phyloP scores from a whole-genome alignment of 768 basidiomycete genomes.

The Glaciozyma antarctica region DNA sequence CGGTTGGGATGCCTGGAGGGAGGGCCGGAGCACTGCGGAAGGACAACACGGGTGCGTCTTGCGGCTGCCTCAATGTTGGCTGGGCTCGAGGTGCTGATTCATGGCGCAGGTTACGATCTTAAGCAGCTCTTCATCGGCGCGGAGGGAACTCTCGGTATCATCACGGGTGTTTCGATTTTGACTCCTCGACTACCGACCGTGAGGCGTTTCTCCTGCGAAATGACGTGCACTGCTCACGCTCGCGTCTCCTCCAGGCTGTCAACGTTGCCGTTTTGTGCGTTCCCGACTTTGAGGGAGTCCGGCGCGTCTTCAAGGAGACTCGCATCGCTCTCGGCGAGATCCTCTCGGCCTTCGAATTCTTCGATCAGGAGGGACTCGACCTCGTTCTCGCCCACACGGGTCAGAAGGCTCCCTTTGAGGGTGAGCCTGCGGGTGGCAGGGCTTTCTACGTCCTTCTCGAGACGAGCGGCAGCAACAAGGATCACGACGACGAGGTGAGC shows the following conservation, averaged over 20 bases:
- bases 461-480: conserved; percentile 82
- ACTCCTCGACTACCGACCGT: conserved; percentile 61
- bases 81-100: background rate
- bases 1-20: conserved; percentile 61
- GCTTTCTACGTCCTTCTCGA: conserved; percentile 84
- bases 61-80: background rate
- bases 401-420: conserved; percentile 61
- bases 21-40: conserved; percentile 54
- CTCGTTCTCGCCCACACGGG: conserved; percentile 55
- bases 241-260: conserved; percentile 47
- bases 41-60: conserved; percentile 78
- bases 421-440: conserved; percentile 64
- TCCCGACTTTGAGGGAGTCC: conserved; percentile 74
- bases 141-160: conserved; percentile 89
- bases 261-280: conserved; percentile 88
- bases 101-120: conserved; percentile 71
- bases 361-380: conserved; percentile 76
- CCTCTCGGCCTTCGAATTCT: conserved; percentile 92
- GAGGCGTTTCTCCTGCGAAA: conserved; percentile 3
- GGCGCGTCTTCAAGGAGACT: conserved; percentile 70
- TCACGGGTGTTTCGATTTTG: conserved; percentile 90
- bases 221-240: background rate
- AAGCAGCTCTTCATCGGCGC: conserved; percentile 98
- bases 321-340: conserved; percentile 83
- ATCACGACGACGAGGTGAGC: conserved; percentile 83